Evolutionary conservation across 257 asterid species (phyloP).

Genomic region (Osmanthus fragrans): DNA sequence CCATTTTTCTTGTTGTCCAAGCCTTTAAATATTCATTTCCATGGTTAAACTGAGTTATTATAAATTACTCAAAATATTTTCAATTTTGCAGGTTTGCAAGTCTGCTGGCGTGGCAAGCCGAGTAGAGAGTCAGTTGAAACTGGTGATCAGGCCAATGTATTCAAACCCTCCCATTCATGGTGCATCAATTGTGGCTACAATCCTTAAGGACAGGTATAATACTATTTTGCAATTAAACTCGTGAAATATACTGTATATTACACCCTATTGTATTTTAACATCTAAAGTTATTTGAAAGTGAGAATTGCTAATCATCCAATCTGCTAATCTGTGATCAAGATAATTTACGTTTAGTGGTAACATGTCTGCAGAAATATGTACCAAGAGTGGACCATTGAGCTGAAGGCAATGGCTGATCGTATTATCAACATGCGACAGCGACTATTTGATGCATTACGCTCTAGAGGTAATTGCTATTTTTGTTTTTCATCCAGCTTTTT

Average conservation of each 20-base stretch:
- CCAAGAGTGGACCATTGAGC: conserved; percentile 89
- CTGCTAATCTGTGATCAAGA: conserved; percentile 3
- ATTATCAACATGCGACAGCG: conserved; percentile 89
- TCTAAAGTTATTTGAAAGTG: neutral
- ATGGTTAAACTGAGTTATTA: neutral
- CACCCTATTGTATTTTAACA: neutral
- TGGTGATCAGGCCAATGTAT: conserved; percentile 97
- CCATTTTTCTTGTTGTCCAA: neutral
- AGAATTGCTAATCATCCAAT: conserved; percentile 15
- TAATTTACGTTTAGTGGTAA: neutral
- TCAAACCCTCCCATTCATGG: conserved; percentile 98
- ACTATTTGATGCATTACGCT: conserved; percentile 74
- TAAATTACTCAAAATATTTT: conserved; percentile 11
- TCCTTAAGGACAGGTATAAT: conserved; percentile 86
- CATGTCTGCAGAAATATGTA: conserved; percentile 67
- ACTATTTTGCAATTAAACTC: conserved; percentile 1
- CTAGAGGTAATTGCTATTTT: conserved; percentile 81
- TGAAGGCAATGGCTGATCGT: conserved; percentile 98
- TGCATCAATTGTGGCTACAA: conserved; percentile 87
- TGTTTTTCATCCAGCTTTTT: neutral
- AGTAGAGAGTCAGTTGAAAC: conserved; percentile 96
- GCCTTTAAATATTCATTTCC: neutral
- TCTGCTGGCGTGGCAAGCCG: conserved; percentile 82
- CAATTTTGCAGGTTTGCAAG: conserved; percentile 68
- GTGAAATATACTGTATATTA: neutral